Evolutionary conservation across 2,329 filamentous ascomycete genomes (phyloP).

Genomic region (Penicillium griseofulvum): DNA sequence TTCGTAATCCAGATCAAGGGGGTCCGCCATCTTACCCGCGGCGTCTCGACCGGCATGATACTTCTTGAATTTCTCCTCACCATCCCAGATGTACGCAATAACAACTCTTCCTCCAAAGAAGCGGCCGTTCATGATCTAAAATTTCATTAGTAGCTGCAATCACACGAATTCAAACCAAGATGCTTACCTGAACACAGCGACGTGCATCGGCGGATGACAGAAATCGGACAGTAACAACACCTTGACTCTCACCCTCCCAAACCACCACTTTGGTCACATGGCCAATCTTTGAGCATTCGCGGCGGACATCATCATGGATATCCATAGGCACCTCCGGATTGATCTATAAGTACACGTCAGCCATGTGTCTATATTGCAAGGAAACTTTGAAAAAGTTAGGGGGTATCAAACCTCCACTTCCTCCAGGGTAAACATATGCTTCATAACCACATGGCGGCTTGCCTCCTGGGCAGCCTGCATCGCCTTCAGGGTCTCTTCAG

Average conservation of each 20-base stretch:
- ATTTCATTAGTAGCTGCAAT: conserved; percentile 6
- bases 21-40: not conserved
- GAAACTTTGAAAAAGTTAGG: not conserved
- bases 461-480: not conserved
- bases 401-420: conserved; percentile 63
- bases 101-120: conserved; percentile 71
- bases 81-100: conserved; percentile 67
- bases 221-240: conserved; percentile 84
- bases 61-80: conserved; percentile 71
- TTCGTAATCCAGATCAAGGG: conserved; percentile 49
- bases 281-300: conserved; percentile 84
- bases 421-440: conserved; percentile 86
- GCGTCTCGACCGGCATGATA: conserved; percentile 50
- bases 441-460: conserved; percentile 67
- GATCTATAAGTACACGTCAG: conserved; percentile 23
- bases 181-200: conserved; percentile 60
- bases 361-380: not conserved
- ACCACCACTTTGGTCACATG: conserved; percentile 87
- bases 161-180: not conserved
- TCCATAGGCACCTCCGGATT: no score
- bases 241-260: conserved; percentile 81
- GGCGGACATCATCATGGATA: no score
- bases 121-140: conserved; percentile 70
- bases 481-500: not conserved
- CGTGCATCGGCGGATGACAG: conserved; percentile 66